A percentile compares a stretch with the other conserved stretches of the same genome.
Conservation (phyloP, 2,329 filamentous ascomycete species). For the Penicillium olsonii region DNA sequence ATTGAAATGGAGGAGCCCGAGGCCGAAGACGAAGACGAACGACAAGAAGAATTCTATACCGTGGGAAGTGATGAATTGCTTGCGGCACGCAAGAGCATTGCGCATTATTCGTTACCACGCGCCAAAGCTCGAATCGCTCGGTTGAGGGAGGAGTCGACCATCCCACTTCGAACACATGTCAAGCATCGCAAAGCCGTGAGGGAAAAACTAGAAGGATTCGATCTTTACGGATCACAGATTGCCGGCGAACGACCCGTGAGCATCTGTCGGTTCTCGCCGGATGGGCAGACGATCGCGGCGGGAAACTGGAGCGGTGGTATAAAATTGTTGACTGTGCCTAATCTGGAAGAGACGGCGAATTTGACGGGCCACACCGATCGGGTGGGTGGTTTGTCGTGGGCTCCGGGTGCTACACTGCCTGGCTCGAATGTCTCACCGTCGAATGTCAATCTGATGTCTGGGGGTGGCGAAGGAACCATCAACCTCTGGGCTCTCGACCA, state of each 20-base stretch:
- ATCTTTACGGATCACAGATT: slow-evolving; percentile 90
- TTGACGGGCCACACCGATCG: slow-evolving; percentile 85
- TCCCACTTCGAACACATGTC: slow-evolving; percentile 85
- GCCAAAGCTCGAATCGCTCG: slow-evolving; percentile 75
- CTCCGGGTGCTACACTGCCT: slow-evolving; percentile 75
- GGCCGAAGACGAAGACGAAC: slow-evolving; percentile 66
- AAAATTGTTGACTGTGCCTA: slow-evolving; percentile 80
- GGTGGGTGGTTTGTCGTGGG: slow-evolving; percentile 88
- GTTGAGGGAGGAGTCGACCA: slow-evolving; percentile 78
- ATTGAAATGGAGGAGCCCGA: slow-evolving; percentile 54
- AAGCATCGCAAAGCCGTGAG: slow-evolving; percentile 90
- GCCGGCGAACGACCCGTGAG: slow-evolving; percentile 88
- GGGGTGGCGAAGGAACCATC: slow-evolving; percentile 83
- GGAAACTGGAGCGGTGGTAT: slow-evolving; percentile 93
- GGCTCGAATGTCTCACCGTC: slow-evolving; percentile 70
- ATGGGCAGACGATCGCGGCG: slow-evolving; percentile 78
- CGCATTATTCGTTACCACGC: slow-evolving; percentile 78
- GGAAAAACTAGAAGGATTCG: slow-evolving; percentile 76
- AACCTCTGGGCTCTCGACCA: slow-evolving; percentile 87
- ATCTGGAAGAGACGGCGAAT: slow-evolving; percentile 72
- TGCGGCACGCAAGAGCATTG: slow-evolving; percentile 75
- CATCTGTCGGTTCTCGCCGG: slow-evolving; percentile 87
- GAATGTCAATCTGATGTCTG: slow-evolving; percentile 82
- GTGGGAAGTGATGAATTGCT: slow-evolving; percentile 74
- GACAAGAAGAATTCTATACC: slow-evolving; percentile 95